Base-by-base conservation (phyloP, 371 early-diverging fungal species). In the Mortierella sp. region DNA sequence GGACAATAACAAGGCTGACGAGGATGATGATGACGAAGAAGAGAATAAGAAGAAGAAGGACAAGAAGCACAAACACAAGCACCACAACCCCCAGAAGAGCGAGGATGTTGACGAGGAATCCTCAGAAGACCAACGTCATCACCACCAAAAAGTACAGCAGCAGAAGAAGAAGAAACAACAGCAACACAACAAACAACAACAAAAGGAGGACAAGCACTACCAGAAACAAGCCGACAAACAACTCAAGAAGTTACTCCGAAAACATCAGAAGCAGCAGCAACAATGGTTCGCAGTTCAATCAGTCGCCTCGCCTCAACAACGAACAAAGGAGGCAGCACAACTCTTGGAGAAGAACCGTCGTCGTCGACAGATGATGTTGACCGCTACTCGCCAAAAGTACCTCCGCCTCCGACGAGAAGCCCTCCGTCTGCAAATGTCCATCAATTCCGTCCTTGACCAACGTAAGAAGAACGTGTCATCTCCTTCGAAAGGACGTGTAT, bases 321-420 rank as follows among this genome's bases (percentile, higher is more conserved):
- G 40, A 34, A 37, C 64, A 64, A 64, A 64, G 64, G 64, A 64
- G 37, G 40, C 64, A 37, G 64, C 21, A 9, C 64, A 21, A 37
- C 64, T 31, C 40, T 64, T 64, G 40, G 64, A 64, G 10, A 64
- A 64, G 64, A 64, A 64, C 40, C 64, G 24, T 21, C 64, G 24
- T 40, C 64, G 64, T 9, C 64, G 64, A 64, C 64, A 64, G 64
- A 64, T 64, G 64, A 21, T 64, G 34, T 31, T 21, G 37, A 9
- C 31, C 24, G 64, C 64, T 21, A 40, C 8, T 34, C 64, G 64
- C 64, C 34, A 64, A 21, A 34, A 21, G 21, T 64, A 37, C 37
- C 64, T 64, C 64, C 24, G 40, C 19, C 8, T 64, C 34, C 64
- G 64, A 5, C 37, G 21, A 64, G 34, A 37, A 34, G 64, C 64